These are phyloP conservation scores for Usnea hakonensis DNA, from an alignment of 495 filamentous ascomycete genomes.

Conservation along the genomic window DNA sequence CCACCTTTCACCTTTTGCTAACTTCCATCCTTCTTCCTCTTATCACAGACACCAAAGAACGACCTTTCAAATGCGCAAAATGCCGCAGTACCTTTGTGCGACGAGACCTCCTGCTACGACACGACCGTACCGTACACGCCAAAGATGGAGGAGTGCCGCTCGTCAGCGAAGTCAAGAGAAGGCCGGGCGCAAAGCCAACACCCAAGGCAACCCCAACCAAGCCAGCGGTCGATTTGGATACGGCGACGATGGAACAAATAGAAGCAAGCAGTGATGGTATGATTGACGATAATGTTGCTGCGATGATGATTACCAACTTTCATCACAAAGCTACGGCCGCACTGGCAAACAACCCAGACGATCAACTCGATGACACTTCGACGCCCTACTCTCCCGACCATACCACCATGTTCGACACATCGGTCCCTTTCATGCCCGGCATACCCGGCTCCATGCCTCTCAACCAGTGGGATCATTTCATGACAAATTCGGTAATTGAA, in stretches of 20 bases:
- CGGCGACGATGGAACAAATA: constrained; percentile 85
- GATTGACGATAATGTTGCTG: constrained; percentile 95
- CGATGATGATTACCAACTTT: constrained; percentile 97
- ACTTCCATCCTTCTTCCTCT: constrained; percentile 1
- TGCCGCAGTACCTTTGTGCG: constrained; percentile 98
- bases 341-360: constrained; percentile 59
- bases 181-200: constrained; percentile 63
- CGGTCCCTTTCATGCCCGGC: constrained; percentile 64
- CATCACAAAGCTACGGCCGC: constrained; percentile 91
- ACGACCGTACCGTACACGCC: constrained; percentile 96
- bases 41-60: constrained; percentile 86
- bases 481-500: constrained; percentile 54
- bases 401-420: constrained; percentile 58
- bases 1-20: background rate
- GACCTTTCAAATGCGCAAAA: constrained; percentile 96
- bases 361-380: constrained; percentile 61
- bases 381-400: constrained; percentile 66
- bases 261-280: constrained; percentile 90
- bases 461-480: constrained; percentile 82
- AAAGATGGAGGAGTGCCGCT: constrained; percentile 96
- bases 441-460: constrained; percentile 70
- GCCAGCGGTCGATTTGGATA: constrained; percentile 74
- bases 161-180: constrained; percentile 88
- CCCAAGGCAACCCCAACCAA: constrained; percentile 64
- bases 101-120: constrained; percentile 89